Conservation (phyloP, 345 rosid genomes). For the Aurinia saxatilis region DNA sequence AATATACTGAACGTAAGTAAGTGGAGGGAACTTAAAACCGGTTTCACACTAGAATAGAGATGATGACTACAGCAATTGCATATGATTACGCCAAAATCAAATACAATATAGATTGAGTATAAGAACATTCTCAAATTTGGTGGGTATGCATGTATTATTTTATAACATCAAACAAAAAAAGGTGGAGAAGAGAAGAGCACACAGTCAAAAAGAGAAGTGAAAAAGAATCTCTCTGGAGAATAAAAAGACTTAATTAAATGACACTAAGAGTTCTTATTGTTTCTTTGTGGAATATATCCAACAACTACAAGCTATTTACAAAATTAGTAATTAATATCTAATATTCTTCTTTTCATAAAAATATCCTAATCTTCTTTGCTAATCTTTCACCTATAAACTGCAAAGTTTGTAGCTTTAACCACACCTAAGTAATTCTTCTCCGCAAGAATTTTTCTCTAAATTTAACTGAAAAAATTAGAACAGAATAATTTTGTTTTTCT, state of each 20-base stretch:
- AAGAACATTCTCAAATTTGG: background rate
- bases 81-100: background rate
- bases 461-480: conserved; percentile 5
- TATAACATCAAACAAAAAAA: background rate
- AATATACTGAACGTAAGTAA: no score
- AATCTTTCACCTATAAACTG: conserved; percentile 24
- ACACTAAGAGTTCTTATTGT: conserved; percentile 6
- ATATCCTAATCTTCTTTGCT: conserved; percentile 20
- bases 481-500: no score
- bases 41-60: conserved; percentile 9
- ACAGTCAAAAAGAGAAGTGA: conserved; percentile 25
- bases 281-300: conserved; percentile 29
- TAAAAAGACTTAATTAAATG: conserved; percentile 10
- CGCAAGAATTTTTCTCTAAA: background rate
- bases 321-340: background rate
- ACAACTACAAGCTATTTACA: conserved; percentile 13
- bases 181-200: conserved; percentile 8
- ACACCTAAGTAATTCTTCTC: conserved; percentile 19
- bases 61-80: background rate
- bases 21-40: background rate
- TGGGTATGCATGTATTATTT: background rate
- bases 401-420: conserved; percentile 4
- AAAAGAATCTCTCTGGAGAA: conserved; percentile 22
- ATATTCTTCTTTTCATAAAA: conserved; percentile 4
- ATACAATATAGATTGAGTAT: background rate